phyloP scores from a whole-genome alignment of 768 basidiomycete genomes.

The Boletellus sp. region DNA sequence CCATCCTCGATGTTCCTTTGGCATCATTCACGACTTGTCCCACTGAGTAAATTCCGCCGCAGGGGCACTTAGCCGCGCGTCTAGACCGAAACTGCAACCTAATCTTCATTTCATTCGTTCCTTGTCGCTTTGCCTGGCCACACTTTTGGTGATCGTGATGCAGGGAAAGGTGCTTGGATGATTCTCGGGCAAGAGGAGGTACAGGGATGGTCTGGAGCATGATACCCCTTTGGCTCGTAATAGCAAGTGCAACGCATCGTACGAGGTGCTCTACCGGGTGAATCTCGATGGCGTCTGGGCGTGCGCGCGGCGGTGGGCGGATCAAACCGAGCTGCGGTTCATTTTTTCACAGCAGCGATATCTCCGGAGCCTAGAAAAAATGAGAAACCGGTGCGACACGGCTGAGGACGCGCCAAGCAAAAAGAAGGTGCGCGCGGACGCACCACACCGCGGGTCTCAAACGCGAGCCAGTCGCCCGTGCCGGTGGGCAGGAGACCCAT shows the following conservation, averaged over 20 bases:
- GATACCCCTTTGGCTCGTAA: constrained; percentile 22
- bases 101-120: constrained; percentile 16
- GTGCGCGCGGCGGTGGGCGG: background rate
- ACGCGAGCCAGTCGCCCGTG: constrained; percentile 92
- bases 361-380: constrained; percentile 39
- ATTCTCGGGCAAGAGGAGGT: constrained; percentile 19
- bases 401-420: background rate
- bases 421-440: constrained; percentile 35
- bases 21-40: constrained; percentile 15
- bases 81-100: constrained; percentile 25
- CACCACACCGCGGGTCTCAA: constrained; percentile 76
- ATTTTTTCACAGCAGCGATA: constrained; percentile 34
- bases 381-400: background rate
- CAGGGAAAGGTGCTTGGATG: constrained; percentile 11
- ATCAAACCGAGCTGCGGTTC: background rate
- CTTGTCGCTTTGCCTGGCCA: constrained; percentile 6
- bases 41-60: constrained; percentile 26
- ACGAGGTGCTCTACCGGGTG: constrained; percentile 4
- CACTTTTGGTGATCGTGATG: constrained; percentile 6
- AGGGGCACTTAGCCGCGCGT: constrained; percentile 21
- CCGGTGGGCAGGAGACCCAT: constrained; percentile 92
- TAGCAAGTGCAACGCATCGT: constrained; percentile 5
- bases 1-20: constrained; percentile 22
- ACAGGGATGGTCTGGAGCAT: constrained; percentile 16
- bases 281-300: background rate